phyloP scores from a whole-genome alignment of 805 yeast genomes.

The Yarrowia phangngaensis region DNA sequence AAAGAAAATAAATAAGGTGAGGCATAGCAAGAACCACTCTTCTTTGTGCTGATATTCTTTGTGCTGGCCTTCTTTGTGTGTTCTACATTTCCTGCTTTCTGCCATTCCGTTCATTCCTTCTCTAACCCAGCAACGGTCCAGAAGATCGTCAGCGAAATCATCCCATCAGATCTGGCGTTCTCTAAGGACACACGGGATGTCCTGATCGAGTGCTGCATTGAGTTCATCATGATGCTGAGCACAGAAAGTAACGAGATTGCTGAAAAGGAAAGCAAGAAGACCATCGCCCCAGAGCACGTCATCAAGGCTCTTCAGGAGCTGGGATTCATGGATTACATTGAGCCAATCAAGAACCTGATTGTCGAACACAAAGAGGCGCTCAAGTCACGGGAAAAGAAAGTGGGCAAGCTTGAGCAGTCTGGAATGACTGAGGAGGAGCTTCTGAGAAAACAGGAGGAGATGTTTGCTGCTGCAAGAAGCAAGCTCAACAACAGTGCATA shows the following conservation, averaged over 20 bases:
- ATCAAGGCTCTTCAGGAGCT: constrained; percentile 80
- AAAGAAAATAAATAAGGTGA: neutral
- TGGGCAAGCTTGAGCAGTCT: constrained; percentile 87
- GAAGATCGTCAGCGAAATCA: constrained; percentile 83
- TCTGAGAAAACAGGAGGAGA: constrained; percentile 84
- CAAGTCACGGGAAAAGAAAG: constrained; percentile 82
- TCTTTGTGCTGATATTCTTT: neutral
- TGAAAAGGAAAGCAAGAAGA: constrained; percentile 91
- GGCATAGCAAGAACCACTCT: neutral
- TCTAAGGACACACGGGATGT: constrained; percentile 94
- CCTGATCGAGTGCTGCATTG: constrained; percentile 91
- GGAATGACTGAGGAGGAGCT: constrained; percentile 92
- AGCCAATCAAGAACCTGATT: constrained; percentile 71
- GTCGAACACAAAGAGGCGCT: constrained; percentile 83
- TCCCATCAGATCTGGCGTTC: constrained; percentile 82
- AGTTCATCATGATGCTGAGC: constrained; percentile 89
- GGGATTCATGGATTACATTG: constrained; percentile 82
- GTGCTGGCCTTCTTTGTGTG: neutral
- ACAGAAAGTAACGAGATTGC: constrained; percentile 95
- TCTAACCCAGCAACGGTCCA: constrained; percentile 77
- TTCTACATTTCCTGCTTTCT: neutral
- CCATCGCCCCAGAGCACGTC: constrained; percentile 95
- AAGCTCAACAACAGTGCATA: constrained; percentile 30
- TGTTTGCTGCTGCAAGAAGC: constrained; percentile 51
- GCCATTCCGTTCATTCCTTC: constrained; percentile 41